Evolutionary conservation across 805 yeast species (phyloP), one percentile per base, ranked within the genome.

Genomic region (Lipomyces anomalus): DNA sequence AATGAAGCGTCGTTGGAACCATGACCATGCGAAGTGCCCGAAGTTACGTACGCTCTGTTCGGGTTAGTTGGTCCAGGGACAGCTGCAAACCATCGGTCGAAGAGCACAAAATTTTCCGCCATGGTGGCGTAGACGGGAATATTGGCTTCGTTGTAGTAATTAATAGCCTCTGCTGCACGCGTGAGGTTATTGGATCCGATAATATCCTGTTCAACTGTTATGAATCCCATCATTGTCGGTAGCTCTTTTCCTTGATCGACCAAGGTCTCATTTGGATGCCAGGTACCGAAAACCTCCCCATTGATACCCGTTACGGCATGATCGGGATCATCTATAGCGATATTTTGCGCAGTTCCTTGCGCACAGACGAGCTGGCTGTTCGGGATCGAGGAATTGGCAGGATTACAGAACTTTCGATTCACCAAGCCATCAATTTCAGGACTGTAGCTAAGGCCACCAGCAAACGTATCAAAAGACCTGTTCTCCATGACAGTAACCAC

Each of bases 1-100:
- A 36, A 36, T 20, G 39, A 7, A 17, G 5, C 17, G 39, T 36
- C 39, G 4, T 36, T 36, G 22, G 20, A 22, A 20, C 39, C 39
- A 21, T 36, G 39, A 6, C 39, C 39, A 20, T 36, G 29, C 3
- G 39, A 36, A 4, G 39, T 36, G 6, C 39, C 39, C 11, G 39
- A 36, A 13, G 39, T 36, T 18, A 36, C 29, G 13, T 36, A 36
- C 6, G 39, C 39, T 36, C 39, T 6, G 39, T 36, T 36, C 3
- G 39, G 39, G 39, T 36, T 36, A 22, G 39, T 36, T n/a, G 39
- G 39, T 18, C 39, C 39, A 6, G 39, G 39, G 11, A 36, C 39
- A 22, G 39, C 29, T 4, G 39, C 39, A 21, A 36, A 18, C 39
- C 39, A 36, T 7, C 39, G 6, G 39, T 36, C 39, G 39, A 36